Percentiles rank a stretch among this genome's conserved stretches.
Conservation (phyloP, 208 protist species). For the Leishmania amazonensis region DNA sequence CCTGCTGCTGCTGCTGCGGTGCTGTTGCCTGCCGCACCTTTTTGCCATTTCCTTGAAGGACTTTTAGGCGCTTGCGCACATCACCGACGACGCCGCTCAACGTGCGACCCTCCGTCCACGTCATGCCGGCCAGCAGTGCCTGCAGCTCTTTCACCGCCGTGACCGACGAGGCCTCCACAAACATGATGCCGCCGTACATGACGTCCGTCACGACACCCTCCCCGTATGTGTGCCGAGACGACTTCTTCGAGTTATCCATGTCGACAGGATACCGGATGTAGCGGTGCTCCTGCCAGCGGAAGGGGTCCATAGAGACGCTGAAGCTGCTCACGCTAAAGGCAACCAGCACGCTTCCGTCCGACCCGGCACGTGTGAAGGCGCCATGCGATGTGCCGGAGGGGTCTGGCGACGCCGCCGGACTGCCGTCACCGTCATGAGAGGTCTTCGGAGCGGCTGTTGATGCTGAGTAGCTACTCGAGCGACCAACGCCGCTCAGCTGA, state of each 20-base stretch:
- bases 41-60: slow-evolving; percentile 6
- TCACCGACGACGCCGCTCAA: slow-evolving; percentile 39
- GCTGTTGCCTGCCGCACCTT: slow-evolving; percentile 6
- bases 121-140: slow-evolving; percentile 40
- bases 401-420: not conserved
- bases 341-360: slow-evolving; percentile 23
- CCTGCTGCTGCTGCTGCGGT: not conserved
- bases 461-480: not conserved
- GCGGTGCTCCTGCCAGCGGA: slow-evolving; percentile 49
- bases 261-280: slow-evolving; percentile 61
- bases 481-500: not conserved
- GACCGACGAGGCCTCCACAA: slow-evolving; percentile 61
- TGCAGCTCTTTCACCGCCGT: slow-evolving; percentile 45
- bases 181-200: slow-evolving; percentile 83
- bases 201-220: slow-evolving; percentile 87
- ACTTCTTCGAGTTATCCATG: slow-evolving; percentile 39
- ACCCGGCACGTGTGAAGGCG: not conserved
- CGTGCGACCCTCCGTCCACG: slow-evolving; percentile 41
- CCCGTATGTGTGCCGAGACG: slow-evolving; percentile 44
- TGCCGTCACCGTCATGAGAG: slow-evolving; percentile 9
- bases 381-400: not conserved
- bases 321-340: slow-evolving; percentile 67
- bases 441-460: not conserved
- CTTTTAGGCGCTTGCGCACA: slow-evolving; percentile 42
- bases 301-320: slow-evolving; percentile 75